phyloP scores from a whole-genome alignment of 129 eudicot species.

The Helianthus annuus region HanXRQr2.0-SUNRISE NC_035447.2:150778301-150778800 shows the following conservation, averaged over 20 bases:
- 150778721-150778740: constrained; percentile 74
- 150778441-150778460: constrained; percentile 56
- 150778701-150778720: constrained; percentile 77
- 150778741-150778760: constrained; percentile 73
- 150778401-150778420: constrained; percentile 55
- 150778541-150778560: constrained; percentile 66
- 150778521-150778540: neutral
- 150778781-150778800: neutral
- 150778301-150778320: constrained; percentile 55
- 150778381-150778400: constrained; percentile 58
- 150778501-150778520: neutral
- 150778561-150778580: constrained; percentile 56
- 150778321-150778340: constrained; percentile 88
- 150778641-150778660: constrained; percentile 63
- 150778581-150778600: constrained; percentile 61
- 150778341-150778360: constrained; percentile 82
- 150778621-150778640: constrained; percentile 67
- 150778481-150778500: constrained; percentile 6
- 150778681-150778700: constrained; percentile 86
- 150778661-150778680: constrained; percentile 91
- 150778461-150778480: constrained; percentile 66
- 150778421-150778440: constrained; percentile 56
- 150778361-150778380: constrained; percentile 64
- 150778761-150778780: constrained; percentile 41
- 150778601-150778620: constrained; percentile 86